Conservation (phyloP, 2,329 filamentous ascomycete species). For the Fusarium sp. region DNA sequence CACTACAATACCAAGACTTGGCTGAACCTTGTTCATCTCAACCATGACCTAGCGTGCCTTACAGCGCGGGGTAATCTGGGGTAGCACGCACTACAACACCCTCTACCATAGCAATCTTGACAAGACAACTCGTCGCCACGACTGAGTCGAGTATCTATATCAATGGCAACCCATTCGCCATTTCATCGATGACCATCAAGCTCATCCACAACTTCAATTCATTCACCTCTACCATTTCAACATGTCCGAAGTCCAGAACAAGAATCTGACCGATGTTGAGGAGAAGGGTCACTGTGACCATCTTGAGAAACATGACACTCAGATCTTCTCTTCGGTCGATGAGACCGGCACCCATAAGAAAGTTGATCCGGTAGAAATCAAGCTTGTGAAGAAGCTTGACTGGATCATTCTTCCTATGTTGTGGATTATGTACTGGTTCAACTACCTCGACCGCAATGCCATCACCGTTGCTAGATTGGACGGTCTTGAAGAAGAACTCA, state of each 20-base stretch:
- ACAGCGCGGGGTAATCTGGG: constrained; percentile 30
- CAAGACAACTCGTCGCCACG: not conserved
- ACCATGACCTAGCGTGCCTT: not conserved
- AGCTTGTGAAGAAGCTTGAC: constrained; percentile 35
- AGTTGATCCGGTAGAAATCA: constrained; percentile 33
- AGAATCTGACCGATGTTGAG: constrained; percentile 12
- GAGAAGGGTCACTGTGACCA: constrained; percentile 24
- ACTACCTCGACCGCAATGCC: constrained; percentile 62
- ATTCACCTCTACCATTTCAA: not conserved
- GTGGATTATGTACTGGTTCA: constrained; percentile 55
- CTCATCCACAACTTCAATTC: not conserved
- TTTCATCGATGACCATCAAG: not conserved
- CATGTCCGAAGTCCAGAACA: not conserved
- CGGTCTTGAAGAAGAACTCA: constrained; percentile 63
- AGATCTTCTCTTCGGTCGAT: constrained; percentile 16
- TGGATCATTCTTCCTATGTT: constrained; percentile 45
- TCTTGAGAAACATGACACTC: constrained; percentile 17
- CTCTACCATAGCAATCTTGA: not conserved
- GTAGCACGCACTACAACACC: not conserved
- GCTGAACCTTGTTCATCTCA: constrained; percentile 15
- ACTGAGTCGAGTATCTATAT: constrained; percentile 6
- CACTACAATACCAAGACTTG: not conserved
- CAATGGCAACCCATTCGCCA: constrained; percentile 1
- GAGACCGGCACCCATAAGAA: constrained; percentile 35
- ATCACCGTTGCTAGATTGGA: constrained; percentile 67